A percentile compares a stretch with the other conserved stretches of the same genome.
phyloP scores from a whole-genome alignment of 176 grass and related monocot species.

The Ampelocalamus luodianensis region DNA sequence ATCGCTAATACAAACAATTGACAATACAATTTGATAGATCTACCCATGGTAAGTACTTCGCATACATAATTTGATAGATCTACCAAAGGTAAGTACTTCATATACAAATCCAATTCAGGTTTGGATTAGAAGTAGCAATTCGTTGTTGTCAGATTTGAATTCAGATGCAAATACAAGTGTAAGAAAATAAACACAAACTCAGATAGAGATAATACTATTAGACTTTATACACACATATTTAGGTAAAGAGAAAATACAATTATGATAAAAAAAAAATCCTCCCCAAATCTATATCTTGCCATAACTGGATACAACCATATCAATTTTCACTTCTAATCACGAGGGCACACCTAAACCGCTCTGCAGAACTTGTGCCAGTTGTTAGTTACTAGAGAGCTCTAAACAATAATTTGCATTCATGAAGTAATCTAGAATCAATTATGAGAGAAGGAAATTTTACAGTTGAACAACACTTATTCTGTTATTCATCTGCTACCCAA shows the following conservation, averaged over 20 bases:
- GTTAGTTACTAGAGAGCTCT: neutral
- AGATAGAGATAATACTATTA: neutral
- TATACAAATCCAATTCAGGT: neutral
- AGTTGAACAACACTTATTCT: neutral
- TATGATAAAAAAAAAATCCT: neutral
- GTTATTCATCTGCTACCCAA: neutral
- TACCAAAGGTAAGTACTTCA: neutral
- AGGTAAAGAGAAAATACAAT: neutral
- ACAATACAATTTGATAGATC: neutral
- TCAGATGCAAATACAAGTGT: neutral
- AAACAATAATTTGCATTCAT: neutral
- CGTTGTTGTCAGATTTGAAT: neutral
- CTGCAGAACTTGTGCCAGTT: neutral
- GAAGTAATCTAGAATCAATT: neutral
- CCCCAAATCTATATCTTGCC: neutral
- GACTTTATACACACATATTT: neutral
- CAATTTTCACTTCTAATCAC: neutral
- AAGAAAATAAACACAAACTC: neutral
- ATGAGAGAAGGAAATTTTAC: neutral
- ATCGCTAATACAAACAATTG: neutral
- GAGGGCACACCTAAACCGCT: neutral
- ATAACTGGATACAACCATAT: neutral
- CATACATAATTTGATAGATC: neutral
- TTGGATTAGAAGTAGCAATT: neutral
- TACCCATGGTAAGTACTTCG: neutral